phyloP scores from a whole-genome alignment of 2,329 filamentous ascomycete genomes.

The Paecilomyces sp. region DNA sequence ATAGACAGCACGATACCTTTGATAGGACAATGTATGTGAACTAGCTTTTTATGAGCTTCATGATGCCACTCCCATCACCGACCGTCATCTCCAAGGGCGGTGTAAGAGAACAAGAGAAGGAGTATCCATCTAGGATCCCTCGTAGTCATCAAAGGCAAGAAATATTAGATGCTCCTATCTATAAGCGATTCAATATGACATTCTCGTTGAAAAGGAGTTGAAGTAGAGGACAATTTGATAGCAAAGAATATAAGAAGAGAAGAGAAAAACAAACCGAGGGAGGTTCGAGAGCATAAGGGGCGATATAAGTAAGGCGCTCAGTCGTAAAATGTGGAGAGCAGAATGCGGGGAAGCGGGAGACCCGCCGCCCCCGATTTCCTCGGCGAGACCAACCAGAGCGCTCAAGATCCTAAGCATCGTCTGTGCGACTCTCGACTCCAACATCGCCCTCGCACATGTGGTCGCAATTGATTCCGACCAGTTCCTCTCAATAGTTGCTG shows the following conservation, averaged over 20 bases:
- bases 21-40: background rate
- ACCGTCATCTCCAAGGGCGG: background rate
- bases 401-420: background rate
- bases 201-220: background rate
- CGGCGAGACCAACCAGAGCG: background rate
- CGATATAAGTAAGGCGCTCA: background rate
- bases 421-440: background rate
- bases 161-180: background rate
- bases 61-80: background rate
- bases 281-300: background rate
- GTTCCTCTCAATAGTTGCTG: background rate
- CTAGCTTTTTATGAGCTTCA: background rate
- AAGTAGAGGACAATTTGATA: too few species aligned
- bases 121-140: background rate
- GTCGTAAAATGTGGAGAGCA: background rate
- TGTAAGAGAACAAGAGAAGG: background rate
- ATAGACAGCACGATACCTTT: background rate
- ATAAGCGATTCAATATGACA: background rate
- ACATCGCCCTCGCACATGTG: background rate
- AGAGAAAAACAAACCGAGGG: background rate
- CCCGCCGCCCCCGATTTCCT: background rate
- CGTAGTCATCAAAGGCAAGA: background rate
- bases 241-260: background rate
- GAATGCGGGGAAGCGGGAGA: background rate
- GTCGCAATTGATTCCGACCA: background rate